Evolutionary conservation across 148 eudicot genomes (phyloP).

Genomic region (Camellia granthamiana): DNA sequence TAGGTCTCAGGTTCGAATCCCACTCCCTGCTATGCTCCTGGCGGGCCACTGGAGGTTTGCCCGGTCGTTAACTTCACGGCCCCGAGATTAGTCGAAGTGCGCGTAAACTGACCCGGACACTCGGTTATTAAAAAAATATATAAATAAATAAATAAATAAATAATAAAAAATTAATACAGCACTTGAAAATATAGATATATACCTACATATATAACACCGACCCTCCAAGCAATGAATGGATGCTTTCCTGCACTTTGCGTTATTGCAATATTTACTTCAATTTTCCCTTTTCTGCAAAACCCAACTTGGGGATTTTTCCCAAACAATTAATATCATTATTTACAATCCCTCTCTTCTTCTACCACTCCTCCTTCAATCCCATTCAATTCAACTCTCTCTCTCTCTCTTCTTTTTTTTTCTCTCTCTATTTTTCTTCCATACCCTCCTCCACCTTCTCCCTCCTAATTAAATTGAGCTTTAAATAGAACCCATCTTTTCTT

Average conservation of each 20-base stretch:
- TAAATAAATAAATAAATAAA: too few species aligned
- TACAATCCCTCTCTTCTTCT: conserved; percentile 26
- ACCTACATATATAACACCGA: background rate
- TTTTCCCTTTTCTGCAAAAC: conserved; percentile 30
- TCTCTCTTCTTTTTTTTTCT: conserved; percentile 18
- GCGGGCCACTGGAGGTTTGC: too few species aligned
- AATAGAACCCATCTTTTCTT: conserved; percentile 40
- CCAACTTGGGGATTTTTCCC: conserved; percentile 32
- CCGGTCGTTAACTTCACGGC: too few species aligned
- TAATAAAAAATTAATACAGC: too few species aligned
- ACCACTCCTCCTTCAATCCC: conserved; percentile 16
- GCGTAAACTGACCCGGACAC: too few species aligned
- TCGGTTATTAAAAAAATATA: too few species aligned
- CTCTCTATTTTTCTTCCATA: background rate
- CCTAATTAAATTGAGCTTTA: conserved; percentile 49
- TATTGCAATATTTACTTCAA: conserved; percentile 39
- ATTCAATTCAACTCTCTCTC: conserved; percentile 8
- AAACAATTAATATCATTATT: conserved; percentile 29
- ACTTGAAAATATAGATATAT: background rate
- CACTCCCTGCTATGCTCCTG: too few species aligned
- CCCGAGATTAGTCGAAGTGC: too few species aligned
- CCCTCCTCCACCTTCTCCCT: conserved; percentile 17
- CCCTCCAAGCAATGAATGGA: conserved; percentile 42
- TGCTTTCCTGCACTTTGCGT: conserved; percentile 28
- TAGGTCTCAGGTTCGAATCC: too few species aligned